A percentile compares a stretch with the other conserved stretches of the same genome.
Conservation (phyloP, 768 basidiomycete genomes). For the Neoboletus magnificus region DNA sequence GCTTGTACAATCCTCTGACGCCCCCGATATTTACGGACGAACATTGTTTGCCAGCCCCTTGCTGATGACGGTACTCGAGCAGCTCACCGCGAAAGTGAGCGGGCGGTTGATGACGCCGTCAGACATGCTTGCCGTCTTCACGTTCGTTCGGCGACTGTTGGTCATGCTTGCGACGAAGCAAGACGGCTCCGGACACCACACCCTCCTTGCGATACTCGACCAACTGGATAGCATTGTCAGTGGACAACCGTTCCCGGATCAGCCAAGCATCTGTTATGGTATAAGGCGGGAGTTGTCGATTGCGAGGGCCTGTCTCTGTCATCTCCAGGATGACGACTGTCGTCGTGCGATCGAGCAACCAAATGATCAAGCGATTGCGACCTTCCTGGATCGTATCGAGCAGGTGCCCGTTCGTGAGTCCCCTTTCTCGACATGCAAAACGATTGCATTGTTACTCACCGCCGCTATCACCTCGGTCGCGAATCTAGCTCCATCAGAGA, state of each 20-base stretch:
- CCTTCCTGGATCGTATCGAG: conserved; percentile 46
- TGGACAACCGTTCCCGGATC: conserved; percentile 33
- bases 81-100: conserved; percentile 65
- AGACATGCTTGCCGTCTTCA: conserved; percentile 58
- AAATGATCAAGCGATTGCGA: conserved; percentile 26
- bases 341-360: background rate
- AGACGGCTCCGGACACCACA: conserved; percentile 36
- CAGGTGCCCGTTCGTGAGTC: conserved; percentile 46
- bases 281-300: conserved; percentile 45
- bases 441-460: background rate
- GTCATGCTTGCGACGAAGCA: conserved; percentile 56
- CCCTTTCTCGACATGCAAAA: background rate
- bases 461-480: background rate
- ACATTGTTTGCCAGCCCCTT: conserved; percentile 64
- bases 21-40: conserved; percentile 10
- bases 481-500: conserved; percentile 37
- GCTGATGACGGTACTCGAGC: conserved; percentile 77
- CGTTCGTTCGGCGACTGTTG: conserved; percentile 63
- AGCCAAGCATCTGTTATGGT: conserved; percentile 36
- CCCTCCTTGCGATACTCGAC: conserved; percentile 30
- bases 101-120: conserved; percentile 53
- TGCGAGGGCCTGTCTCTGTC: conserved; percentile 36
- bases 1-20: conserved; percentile 23
- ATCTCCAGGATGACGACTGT: conserved; percentile 20
- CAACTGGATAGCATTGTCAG: conserved; percentile 38